Evolutionary conservation across 1,284 basidiomycete species (phyloP).

Genomic region (Cryptococcus depauperatus): DNA sequence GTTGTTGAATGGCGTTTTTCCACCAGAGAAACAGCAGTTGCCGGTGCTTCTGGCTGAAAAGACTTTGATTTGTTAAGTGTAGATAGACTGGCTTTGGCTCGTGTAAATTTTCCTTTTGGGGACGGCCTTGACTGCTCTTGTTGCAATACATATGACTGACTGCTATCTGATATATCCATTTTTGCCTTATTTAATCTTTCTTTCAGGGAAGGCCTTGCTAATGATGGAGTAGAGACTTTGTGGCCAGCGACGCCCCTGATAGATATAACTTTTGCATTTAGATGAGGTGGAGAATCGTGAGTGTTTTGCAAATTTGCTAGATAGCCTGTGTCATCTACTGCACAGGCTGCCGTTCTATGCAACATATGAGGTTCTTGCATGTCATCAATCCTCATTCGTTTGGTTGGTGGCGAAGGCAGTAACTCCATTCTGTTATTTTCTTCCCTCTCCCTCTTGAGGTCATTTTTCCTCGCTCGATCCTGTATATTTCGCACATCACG

Average conservation of each 20-base stretch:
- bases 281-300: not conserved
- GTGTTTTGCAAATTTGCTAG: not conserved
- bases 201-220: not conserved
- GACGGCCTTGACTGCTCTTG: no score
- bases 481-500: not conserved
- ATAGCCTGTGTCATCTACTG: not conserved
- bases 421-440: not conserved
- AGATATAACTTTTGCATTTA: not conserved
- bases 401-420: not conserved
- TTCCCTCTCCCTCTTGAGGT: not conserved
- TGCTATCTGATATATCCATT: no score
- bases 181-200: slow-evolving; percentile 26
- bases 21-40: no score
- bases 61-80: no score
- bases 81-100: no score
- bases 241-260: not conserved
- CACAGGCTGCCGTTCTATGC: not conserved
- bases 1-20: no score
- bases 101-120: no score
- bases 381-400: not conserved
- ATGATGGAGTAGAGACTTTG: not conserved
- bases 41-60: no score
- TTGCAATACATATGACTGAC: no score
- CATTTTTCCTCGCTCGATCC: not conserved
- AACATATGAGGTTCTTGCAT: not conserved